Base-by-base conservation (phyloP, 2,329 filamentous ascomycete species). In the Oidium heveae region DNA sequence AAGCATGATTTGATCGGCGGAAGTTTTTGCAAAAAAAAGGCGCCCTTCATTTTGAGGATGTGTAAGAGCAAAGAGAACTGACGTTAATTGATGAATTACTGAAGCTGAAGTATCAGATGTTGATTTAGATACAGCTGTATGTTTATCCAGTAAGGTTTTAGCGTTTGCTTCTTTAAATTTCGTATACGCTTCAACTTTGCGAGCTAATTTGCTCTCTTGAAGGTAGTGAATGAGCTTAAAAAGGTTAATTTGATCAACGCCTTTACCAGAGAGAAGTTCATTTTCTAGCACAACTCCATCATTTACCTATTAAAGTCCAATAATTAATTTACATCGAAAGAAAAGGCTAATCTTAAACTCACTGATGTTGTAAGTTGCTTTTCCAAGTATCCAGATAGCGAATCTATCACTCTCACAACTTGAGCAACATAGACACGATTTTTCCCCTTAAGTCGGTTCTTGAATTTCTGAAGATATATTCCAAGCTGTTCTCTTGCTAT, bases 181-280 rank as follows among this genome's bases (percentile, higher is more conserved):
- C 13, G n/a, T n/a, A 63, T 96, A 98, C 52, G 86, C 84, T 67
- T 98, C 89, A 12, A 96, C 84, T 66, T 98, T 98, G 59, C 88
- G 84, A 0, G 89, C 88, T 13, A 98, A 70, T 62, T 94, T 95
- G 58, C 88, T 95, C 58, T 91, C 82, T 62, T 89, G 84, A 4
- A 98, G 76, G 65, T 96, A 96, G 46, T 79, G 75, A 34, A 88
- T 80, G 15, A 98, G 72, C 64, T 91, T 89, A 68, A 85, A 89
- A 33, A 95, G 75, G 62, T 96, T 94, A 68, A 98, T 88, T 63
- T 96, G 89, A 63, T 98, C 91, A 24, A 91, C 83, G 0, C 86
- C 86, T 64, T 94, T 94, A 39, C 80, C 80, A 24, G 80, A 75
- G 59, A 95, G 79, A 0, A 98, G 71, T 6, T 80, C 75, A 20